These are phyloP conservation scores for Peronospora destructor DNA, from an alignment of 352 stramenopile species.

Conservation along the genomic window DNA sequence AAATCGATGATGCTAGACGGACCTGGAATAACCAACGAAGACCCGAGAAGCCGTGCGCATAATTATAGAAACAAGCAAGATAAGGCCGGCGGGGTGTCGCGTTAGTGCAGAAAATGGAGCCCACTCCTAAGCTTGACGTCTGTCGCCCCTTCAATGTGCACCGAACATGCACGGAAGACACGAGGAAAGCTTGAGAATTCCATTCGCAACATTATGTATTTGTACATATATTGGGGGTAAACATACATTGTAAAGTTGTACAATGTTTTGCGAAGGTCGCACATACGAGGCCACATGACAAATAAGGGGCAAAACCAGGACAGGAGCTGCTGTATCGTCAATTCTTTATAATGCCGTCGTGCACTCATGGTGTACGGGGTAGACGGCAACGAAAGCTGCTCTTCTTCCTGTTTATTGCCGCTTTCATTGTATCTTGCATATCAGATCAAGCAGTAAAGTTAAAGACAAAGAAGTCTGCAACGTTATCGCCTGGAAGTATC, in stretches of 20 bases:
- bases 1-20: conserved; percentile 15
- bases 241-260: no score
- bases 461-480: conserved; percentile 4
- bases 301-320: conserved; percentile 1
- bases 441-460: not conserved
- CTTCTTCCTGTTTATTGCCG: conserved; percentile 1
- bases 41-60: conserved; percentile 17
- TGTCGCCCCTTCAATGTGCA: not conserved
- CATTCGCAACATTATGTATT: not conserved
- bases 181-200: not conserved
- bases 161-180: conserved; percentile 2
- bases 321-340: conserved; percentile 11
- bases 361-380: conserved; percentile 9
- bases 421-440: conserved; percentile 4
- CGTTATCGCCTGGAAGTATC: conserved; percentile 17
- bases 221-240: not conserved
- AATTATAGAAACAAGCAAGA: conserved; percentile 35
- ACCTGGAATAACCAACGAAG: conserved; percentile 17
- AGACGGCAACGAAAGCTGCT: conserved; percentile 1
- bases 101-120: conserved; percentile 5
- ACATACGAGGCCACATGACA: conserved; percentile 8
- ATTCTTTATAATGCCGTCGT: conserved; percentile 23
- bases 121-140: conserved; percentile 1
- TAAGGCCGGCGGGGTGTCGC: conserved; percentile 12
- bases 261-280: conserved; percentile 10